Base-by-base conservation (phyloP, 805 yeast species). In the Cephaloascus albidus region DNA sequence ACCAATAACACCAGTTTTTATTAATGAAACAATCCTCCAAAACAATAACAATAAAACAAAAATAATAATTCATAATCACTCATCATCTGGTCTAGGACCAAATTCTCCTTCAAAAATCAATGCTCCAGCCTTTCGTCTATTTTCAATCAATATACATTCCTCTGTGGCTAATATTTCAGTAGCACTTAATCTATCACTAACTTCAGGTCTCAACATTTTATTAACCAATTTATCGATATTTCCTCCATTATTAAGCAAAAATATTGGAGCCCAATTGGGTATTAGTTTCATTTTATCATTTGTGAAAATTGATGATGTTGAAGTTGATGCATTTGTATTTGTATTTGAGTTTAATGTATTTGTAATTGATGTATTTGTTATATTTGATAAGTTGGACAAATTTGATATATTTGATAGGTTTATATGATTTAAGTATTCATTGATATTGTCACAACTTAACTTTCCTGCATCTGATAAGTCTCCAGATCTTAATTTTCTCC, bases 401-500 rank as follows among this genome's bases (percentile, higher is more conserved):
- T 57, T 58, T 10, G 63, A 55, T 5, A 67, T 60, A 30, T 55
- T 44, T 14, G 64, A 56, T 8, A 60, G 55, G 38, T 56, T 59
- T 44, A 62, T 60, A 23, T 56, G 57, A 48, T 64, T 61, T 39
- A 65, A 52, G 42, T 61, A 65, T 41, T 65, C 70, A 45, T 67
- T 61, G 33, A 67, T 60, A 45, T 67, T 67, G 45, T 66, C 72
- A 45, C 67, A 61, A 35, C 87, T 78, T 43, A 89, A 66, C 49
- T 79, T 76, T 1, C 97, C 97, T 0, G 97, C 97, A 57, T 93
- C 98, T 15, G 94, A 80, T 46, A 93, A 67, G 57, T 93, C 98
- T 1, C 97, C 98, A 33, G 95, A 85, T 47, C 98, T 72, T 43
- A 93, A 65, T 57, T 89, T 88, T 48, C 94, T 94, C 98, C 98